Evolutionary conservation across 129 eudicot genomes (phyloP), one percentile per base, ranked within the genome.

Genomic region (Lactuca sativa): DNA sequence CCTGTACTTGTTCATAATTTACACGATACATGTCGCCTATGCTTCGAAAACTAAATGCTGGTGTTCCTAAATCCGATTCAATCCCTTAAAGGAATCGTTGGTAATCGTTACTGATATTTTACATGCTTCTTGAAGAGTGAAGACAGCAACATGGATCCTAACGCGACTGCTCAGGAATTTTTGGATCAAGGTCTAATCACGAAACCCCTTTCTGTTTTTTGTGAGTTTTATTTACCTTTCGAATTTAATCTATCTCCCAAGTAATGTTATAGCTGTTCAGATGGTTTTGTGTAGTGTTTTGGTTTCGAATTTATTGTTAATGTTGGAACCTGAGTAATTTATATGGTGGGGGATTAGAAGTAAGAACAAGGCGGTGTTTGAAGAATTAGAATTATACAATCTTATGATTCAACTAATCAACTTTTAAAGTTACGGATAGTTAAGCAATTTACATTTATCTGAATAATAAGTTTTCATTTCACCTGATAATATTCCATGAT

Each of bases 121-220:
- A 85, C 31, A 82, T 69, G 0, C 53, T 84, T 30, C 88, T 84
- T 37, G 74, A 78, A 74, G 95, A 88, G 82, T 37, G 74, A 78
- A 74, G 95, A 88, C 55, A 67, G 74, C 60, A 82, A 78, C 70
- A 85, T 80, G 88, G 85, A 88, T 69, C 87, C 91, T 72, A 81
- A 88, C 59, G 88, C 78, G 64, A 81, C 86, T 56, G 56, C 83
- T 56, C 91, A 85, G 64, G 82, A 82, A 64, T 77, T 85, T 82
- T 69, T 85, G 11, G 74, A 85, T 64, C 89, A 85, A 80, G 95
- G 95, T 86, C 16, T 64, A 6, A 14, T 32, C 52, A 47, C 15
- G 1, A 66, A 69, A 25, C 15, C 7, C 0, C 2, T 30, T 17
- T 70, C 17, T 49, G 15, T 56, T 56, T 56, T 9, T 56, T 31